A percentile compares a stretch with the other conserved stretches of the same genome.
Evolutionary conservation across 192 early-diverging fungal genomes (phyloP).

Genomic region (Umbelopsis isabellina): DNA sequence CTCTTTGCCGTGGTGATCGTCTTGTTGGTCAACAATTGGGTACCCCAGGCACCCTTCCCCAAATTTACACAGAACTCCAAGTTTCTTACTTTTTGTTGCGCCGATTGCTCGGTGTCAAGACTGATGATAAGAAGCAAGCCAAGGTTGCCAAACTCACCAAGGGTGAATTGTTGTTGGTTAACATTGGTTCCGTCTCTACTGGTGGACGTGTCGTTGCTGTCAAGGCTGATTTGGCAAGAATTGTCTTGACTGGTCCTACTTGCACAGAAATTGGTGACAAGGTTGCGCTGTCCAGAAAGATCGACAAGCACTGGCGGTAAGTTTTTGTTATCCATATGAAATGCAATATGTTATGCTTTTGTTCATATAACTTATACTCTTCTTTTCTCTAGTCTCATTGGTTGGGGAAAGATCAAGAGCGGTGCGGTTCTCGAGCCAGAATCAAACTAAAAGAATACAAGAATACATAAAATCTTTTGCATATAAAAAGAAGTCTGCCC

Average conservation of each 20-base stretch:
- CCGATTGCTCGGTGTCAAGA: slow-evolving; percentile 94
- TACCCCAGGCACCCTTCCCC: slow-evolving; percentile 85
- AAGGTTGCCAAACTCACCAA: slow-evolving; percentile 92
- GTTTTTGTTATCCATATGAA: slow-evolving; percentile 1
- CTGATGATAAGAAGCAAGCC: slow-evolving; percentile 97
- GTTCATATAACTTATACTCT: slow-evolving; percentile 8
- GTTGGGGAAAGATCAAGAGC: slow-evolving; percentile 95
- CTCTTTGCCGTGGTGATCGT: slow-evolving; percentile 93
- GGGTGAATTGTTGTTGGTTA: slow-evolving; percentile 93
- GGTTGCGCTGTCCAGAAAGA: slow-evolving; percentile 93
- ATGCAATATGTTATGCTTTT: not conserved
- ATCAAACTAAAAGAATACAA: slow-evolving; percentile 30
- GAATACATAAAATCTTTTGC: slow-evolving; percentile 8
- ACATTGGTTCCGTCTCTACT: slow-evolving; percentile 94
- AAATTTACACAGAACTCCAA: slow-evolving; percentile 94
- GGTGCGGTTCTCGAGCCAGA: slow-evolving; percentile 75
- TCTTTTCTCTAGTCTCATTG: slow-evolving; percentile 78
- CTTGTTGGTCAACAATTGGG: slow-evolving; percentile 97
- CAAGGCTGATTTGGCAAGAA: slow-evolving; percentile 94
- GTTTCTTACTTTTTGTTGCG: slow-evolving; percentile 97
- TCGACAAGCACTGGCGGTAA: slow-evolving; percentile 97
- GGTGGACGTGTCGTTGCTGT: slow-evolving; percentile 94
- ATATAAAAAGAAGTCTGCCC: slow-evolving; percentile 18
- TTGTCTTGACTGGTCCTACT: slow-evolving; percentile 84
- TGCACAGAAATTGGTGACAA: slow-evolving; percentile 97